Evolutionary conservation across 768 basidiomycete species (phyloP), one percentile per base, ranked within the genome.

Genomic region (Wakefieldia striispora): DNA sequence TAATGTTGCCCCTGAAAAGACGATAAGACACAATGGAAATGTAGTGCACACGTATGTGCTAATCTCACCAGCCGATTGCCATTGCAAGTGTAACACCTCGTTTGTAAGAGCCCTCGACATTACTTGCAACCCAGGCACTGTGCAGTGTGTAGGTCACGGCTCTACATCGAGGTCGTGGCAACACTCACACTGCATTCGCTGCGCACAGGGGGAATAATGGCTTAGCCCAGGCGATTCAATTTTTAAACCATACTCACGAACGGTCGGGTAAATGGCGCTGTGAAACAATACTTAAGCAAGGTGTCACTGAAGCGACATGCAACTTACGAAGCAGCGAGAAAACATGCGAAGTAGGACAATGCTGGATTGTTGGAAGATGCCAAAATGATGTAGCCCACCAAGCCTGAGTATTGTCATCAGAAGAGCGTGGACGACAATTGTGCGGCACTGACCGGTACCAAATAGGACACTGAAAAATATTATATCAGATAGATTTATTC

Each of bases 41-140:
- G 16, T 3, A 33, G 29, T 36, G 29, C 35, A 21, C 0, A 36
- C 36, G n/a, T 1, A 36, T n/a, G 26, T 39, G 3, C 10, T n/a
- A 27, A 26, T 45, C 62, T 50, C 35, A 69, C 64, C 68, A 79
- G 38, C 85, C 84, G 51, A 87, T 85, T 3, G 83, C 81, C 77
- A 87, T 81, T 2, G 79, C 86, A 4, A 89, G 72, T 2, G 81
- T 81, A 11, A 84, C 80, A 42, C 80, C 79, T 9, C 87, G 81
- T 64, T 88, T 88, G 62, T 86, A 88, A 3, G 83, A 75, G 0
- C 88, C 86, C 61, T 89, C 88, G 35, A 82, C 75, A 50, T 87
- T 88, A 45, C 82, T 77, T 16, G 82, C 81, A 16, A 86, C 78
- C 86, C 86, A 90, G 26, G 86, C 82, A 5, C 83, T 81, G 40